Evolutionary conservation across 805 yeast genomes (phyloP).

Genomic region (Pichia cephalocereana): DNA sequence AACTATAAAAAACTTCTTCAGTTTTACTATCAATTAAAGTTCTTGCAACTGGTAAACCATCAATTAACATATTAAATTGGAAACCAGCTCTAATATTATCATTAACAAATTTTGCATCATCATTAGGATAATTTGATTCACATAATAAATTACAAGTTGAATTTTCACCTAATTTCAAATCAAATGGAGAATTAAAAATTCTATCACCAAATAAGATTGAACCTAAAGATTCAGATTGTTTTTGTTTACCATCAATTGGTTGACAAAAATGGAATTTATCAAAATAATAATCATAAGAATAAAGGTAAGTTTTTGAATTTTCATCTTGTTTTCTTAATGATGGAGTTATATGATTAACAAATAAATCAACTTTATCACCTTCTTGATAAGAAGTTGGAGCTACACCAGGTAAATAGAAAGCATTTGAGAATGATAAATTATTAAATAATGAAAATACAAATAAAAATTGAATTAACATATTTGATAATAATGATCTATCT

Average conservation of each 20-base stretch:
- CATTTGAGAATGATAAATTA: conserved; percentile 2
- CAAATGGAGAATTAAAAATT: conserved; percentile 86
- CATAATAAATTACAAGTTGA: conserved; percentile 65
- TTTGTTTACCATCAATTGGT: conserved; percentile 56
- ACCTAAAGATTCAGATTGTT: conserved; percentile 85
- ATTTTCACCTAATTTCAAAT: conserved; percentile 67
- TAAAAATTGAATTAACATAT: neutral
- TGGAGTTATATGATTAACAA: conserved; percentile 89
- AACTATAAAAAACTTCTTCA: conserved; percentile 54
- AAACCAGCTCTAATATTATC: conserved; percentile 76
- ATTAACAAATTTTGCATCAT: conserved; percentile 69
- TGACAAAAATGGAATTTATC: conserved; percentile 75
- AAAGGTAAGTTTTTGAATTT: conserved; percentile 46
- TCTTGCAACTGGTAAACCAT: conserved; percentile 89
- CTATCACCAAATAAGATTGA: conserved; percentile 93
- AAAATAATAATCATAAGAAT: conserved; percentile 77
- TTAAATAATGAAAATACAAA: neutral
- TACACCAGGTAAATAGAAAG: conserved; percentile 88
- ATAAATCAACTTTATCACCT: conserved; percentile 64
- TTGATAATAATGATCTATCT: too few relatives aligned
- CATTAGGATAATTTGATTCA: conserved; percentile 43
- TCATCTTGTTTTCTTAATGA: conserved; percentile 37
- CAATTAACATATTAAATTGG: conserved; percentile 85
- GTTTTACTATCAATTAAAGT: conserved; percentile 48
- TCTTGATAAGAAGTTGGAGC: conserved; percentile 84